Conservation (phyloP, 352 stramenopile species). For the Phytopythium sindhum region DNA sequence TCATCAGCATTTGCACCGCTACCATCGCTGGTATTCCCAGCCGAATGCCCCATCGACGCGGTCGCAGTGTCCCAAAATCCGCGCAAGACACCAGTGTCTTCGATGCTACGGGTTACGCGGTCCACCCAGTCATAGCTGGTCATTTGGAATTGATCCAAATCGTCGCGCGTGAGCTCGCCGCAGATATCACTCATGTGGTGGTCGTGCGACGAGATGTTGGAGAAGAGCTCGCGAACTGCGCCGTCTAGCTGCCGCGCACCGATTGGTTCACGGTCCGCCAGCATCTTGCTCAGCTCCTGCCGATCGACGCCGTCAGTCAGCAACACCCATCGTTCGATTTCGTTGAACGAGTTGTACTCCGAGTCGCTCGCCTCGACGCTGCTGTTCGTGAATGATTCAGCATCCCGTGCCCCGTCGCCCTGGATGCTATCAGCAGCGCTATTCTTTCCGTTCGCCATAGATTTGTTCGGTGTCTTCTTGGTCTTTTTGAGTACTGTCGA, state of each 20-base stretch:
- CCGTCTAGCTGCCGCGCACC: constrained; percentile 30
- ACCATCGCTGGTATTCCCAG: not conserved
- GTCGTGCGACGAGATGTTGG: constrained; percentile 38
- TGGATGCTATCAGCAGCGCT: not conserved
- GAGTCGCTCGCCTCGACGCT: constrained; percentile 9
- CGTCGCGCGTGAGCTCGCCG: constrained; percentile 24
- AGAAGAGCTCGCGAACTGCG: constrained; percentile 35
- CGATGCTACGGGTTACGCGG: constrained; percentile 37
- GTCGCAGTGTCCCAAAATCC: constrained; percentile 23
- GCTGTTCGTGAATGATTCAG: not conserved
- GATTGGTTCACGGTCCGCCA: constrained; percentile 41
- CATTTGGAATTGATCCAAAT: constrained; percentile 44
- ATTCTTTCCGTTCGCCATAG: not conserved
- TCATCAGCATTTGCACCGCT: not conserved
- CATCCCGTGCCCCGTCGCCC: not conserved
- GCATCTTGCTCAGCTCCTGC: constrained; percentile 22
- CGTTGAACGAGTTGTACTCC: constrained; percentile 17
- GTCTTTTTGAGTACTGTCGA: constrained; percentile 19
- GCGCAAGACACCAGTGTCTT: constrained; percentile 27
- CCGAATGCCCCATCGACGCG: not conserved
- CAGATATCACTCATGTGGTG: constrained; percentile 53
- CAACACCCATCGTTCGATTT: constrained; percentile 25
- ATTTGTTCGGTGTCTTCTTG: not conserved
- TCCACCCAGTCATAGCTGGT: constrained; percentile 64
- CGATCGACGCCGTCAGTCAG: constrained; percentile 28